Percentiles rank a stretch among this genome's conserved stretches.
Evolutionary conservation across 2,329 filamentous ascomycete species (phyloP).

Genomic region (Trichothecium roseum): DNA sequence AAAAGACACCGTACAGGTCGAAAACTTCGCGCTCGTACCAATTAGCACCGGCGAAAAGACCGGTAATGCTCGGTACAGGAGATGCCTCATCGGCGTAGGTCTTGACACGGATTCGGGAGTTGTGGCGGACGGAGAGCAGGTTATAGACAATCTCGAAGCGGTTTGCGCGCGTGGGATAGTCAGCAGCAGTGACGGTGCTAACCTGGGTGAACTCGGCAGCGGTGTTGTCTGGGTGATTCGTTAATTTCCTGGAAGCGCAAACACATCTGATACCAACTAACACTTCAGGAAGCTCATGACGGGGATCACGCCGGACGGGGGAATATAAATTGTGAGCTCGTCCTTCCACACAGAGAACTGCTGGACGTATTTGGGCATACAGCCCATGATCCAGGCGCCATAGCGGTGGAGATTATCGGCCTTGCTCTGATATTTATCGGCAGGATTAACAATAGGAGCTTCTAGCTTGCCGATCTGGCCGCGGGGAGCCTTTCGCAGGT

Average conservation of each 20-base stretch:
- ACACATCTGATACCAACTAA: slow-evolving; percentile 19
- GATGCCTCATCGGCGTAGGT: slow-evolving; percentile 96
- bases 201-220: slow-evolving; percentile 93
- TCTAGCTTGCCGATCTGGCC: slow-evolving; percentile 54
- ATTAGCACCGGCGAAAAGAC: slow-evolving; percentile 87
- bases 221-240: slow-evolving; percentile 61
- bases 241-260: slow-evolving; percentile 1
- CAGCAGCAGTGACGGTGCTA: slow-evolving; percentile 84
- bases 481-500: slow-evolving; percentile 57
- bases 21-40: slow-evolving; percentile 99
- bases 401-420: slow-evolving; percentile 85
- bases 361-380: slow-evolving; percentile 94
- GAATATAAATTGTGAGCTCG: slow-evolving; percentile 88
- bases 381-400: slow-evolving; percentile 92
- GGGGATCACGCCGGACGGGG: slow-evolving; percentile 78
- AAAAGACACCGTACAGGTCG: slow-evolving; percentile 96
- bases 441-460: slow-evolving; percentile 75
- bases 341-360: slow-evolving; percentile 99
- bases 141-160: slow-evolving; percentile 99
- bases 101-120: slow-evolving; percentile 94
- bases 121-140: slow-evolving; percentile 88
- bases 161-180: slow-evolving; percentile 90
- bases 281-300: slow-evolving; percentile 90
- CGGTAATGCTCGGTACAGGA: slow-evolving; percentile 79
- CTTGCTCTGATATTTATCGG: slow-evolving; percentile 86